phyloP scores from a whole-genome alignment of 495 filamentous ascomycete genomes.

The Podospora australis region DNA sequence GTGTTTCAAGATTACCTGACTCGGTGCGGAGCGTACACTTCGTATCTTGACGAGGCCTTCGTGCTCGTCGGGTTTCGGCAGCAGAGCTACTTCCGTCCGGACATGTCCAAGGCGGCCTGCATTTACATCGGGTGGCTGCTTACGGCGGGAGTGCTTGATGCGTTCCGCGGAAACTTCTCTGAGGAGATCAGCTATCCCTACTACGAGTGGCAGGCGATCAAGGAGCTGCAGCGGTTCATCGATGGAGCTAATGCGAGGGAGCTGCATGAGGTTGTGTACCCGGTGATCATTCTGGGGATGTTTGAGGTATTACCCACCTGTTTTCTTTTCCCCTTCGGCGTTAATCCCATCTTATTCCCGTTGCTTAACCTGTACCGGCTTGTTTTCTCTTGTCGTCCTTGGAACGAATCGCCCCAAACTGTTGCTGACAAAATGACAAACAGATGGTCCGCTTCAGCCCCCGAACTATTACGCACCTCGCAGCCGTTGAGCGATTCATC shows the following conservation, averaged over 20 bases:
- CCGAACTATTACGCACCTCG: conserved; percentile 1
- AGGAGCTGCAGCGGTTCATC: conserved; percentile 6
- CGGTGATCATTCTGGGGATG: conserved; percentile 6
- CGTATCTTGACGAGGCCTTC: conserved; percentile 9
- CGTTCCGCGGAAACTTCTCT: background rate
- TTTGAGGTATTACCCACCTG: conserved; percentile 8
- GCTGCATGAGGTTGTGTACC: conserved; percentile 9
- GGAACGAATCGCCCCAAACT: background rate
- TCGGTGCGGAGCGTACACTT: conserved; percentile 4
- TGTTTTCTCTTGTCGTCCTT: background rate
- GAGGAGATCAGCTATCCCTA: conserved; percentile 5
- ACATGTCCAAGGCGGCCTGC: conserved; percentile 10
- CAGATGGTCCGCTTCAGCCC: conserved; percentile 7
- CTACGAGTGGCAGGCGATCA: conserved; percentile 8
- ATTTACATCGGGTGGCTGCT: conserved; percentile 12
- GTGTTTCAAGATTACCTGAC: conserved; percentile 7
- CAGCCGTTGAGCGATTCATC: conserved; percentile 8
- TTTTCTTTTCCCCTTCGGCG: background rate
- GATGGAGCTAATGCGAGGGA: conserved; percentile 1
- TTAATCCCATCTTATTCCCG: background rate
- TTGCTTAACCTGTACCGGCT: background rate
- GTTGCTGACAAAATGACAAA: background rate
- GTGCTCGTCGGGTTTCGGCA: conserved; percentile 6
- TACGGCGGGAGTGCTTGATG: conserved; percentile 5
- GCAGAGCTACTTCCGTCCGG: conserved; percentile 7